Evolutionary conservation across 805 yeast genomes (phyloP), one percentile per base, ranked within the genome.

Genomic region (Wickerhamiella australiensis): DNA sequence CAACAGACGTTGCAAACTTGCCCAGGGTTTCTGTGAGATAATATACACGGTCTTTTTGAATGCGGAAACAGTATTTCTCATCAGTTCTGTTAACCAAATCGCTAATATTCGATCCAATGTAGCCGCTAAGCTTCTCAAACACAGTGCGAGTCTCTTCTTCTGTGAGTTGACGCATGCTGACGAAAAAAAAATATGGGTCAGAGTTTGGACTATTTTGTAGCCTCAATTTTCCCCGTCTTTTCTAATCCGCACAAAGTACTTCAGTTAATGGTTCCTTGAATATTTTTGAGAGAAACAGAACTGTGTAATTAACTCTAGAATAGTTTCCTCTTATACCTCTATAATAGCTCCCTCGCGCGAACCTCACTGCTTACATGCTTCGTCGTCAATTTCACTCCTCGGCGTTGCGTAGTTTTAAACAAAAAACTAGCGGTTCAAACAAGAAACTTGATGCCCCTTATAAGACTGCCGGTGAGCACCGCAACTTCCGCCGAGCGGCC

Each of bases 71-170:
- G 68, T 87, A 95, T 17, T 95, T 94, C 58, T 85, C 84, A 56
- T 82, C 82, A 17, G 68, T 62, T 61, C 86, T 82, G 60, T 90
- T 94, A 52, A 92, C 85, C 52, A 92, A 70, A 54, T 79, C 79
- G 5, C 95, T 79, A 51, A 92, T 90, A 67, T 90, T 92, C 65
- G 96, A 76, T n/a, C 98, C 98, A 57, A 92, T 85, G 62, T 92
- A 92, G 65, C 83, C 90, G 53, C 97, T 96, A 51, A 92, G 76
- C 68, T 92, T 92, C 63, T 92, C 97, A 65, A 92, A 90, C 38
- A 92, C 95, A 15, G 82, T 90, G 65, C 84, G 86, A 40, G 98
- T 90, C 65, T 92, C 98, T 65, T 87, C 96, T 65, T 90, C 98
- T 56, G 97, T 90, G 57, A 90, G 75, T 46, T 87, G 85, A 74